phyloP scores from a whole-genome alignment of 805 yeast species.

The Pichia manshurica region DNA sequence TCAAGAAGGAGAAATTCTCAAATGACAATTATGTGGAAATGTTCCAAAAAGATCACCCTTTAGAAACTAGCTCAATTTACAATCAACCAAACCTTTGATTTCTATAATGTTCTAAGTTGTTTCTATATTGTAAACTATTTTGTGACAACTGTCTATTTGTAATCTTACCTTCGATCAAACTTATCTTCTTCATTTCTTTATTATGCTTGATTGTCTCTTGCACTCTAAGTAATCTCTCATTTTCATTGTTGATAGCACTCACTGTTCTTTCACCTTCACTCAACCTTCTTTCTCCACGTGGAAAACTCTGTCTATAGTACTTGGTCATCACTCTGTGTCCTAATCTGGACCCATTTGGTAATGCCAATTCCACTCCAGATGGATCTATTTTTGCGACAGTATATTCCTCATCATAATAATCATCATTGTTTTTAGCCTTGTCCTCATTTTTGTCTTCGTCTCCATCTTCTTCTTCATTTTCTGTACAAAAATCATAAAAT shows the following conservation, averaged over 20 bases:
- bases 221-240: conserved; percentile 15
- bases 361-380: conserved; percentile 54
- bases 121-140: conserved; percentile 56
- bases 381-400: conserved; percentile 28
- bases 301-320: conserved; percentile 57
- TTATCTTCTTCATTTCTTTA: conserved; percentile 41
- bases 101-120: conserved; percentile 72
- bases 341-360: conserved; percentile 71
- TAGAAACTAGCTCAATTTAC: conserved; percentile 16
- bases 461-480: conserved; percentile 2
- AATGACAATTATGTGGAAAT: not conserved
- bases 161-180: conserved; percentile 18
- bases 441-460: not conserved
- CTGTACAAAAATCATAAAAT: conserved; percentile 61
- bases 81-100: conserved; percentile 17
- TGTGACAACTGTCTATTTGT: conserved; percentile 30
- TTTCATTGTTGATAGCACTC: conserved; percentile 17
- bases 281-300: conserved; percentile 37
- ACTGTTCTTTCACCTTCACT: conserved; percentile 59
- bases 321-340: conserved; percentile 74
- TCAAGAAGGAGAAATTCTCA: no score
- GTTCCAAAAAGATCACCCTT: conserved; percentile 14
- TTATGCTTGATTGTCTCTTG: conserved; percentile 18
- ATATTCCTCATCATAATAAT: conserved; percentile 22
- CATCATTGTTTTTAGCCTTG: conserved; percentile 12